Percentiles rank a stretch among this genome's conserved stretches.
Conservation (phyloP, 192 early-diverging fungal species). For the Coemansia sp. region DNA sequence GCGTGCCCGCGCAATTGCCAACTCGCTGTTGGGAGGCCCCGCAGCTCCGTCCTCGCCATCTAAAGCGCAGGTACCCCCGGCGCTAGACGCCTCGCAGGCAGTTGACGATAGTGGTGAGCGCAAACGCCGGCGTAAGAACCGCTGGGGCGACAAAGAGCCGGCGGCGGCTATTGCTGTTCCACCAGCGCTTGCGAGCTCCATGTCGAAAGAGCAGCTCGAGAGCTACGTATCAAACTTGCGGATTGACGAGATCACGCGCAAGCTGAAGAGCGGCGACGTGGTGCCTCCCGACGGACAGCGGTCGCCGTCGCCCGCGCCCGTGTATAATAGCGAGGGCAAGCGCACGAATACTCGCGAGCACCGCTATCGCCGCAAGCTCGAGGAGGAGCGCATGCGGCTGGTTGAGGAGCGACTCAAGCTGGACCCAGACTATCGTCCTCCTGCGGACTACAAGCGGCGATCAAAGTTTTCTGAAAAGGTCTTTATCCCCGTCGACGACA, state of each 20-base stretch:
- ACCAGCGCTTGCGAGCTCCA: slow-evolving; percentile 70
- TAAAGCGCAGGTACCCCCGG: not conserved
- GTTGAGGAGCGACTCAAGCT: slow-evolving; percentile 75
- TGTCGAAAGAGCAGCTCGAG: slow-evolving; percentile 80
- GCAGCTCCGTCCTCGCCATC: not conserved
- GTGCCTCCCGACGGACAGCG: slow-evolving; percentile 67
- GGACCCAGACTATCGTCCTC: slow-evolving; percentile 83
- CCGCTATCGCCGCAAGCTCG: slow-evolving; percentile 85
- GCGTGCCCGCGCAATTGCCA: slow-evolving; percentile 49
- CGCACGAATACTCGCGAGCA: slow-evolving; percentile 94
- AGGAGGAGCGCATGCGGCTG: slow-evolving; percentile 88
- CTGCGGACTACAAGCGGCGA: slow-evolving; percentile 84
- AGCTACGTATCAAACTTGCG: slow-evolving; percentile 67
- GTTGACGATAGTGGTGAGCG: slow-evolving; percentile 49
- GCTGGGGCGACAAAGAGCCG: slow-evolving; percentile 83
- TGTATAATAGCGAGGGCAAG: slow-evolving; percentile 90
- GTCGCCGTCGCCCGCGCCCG: slow-evolving; percentile 95
- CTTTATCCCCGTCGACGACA: slow-evolving; percentile 92
- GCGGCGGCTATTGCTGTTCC: slow-evolving; percentile 77
- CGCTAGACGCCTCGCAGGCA: not conserved
- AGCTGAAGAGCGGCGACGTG: slow-evolving; percentile 77
- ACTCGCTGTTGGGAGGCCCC: slow-evolving; percentile 21
- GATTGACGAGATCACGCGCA: slow-evolving; percentile 88
- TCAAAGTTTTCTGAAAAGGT: slow-evolving; percentile 87
- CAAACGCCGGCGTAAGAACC: slow-evolving; percentile 70